Evolutionary conservation across 169 alveolate species (phyloP).

Genomic region (Plasmodium yoelii): DNA sequence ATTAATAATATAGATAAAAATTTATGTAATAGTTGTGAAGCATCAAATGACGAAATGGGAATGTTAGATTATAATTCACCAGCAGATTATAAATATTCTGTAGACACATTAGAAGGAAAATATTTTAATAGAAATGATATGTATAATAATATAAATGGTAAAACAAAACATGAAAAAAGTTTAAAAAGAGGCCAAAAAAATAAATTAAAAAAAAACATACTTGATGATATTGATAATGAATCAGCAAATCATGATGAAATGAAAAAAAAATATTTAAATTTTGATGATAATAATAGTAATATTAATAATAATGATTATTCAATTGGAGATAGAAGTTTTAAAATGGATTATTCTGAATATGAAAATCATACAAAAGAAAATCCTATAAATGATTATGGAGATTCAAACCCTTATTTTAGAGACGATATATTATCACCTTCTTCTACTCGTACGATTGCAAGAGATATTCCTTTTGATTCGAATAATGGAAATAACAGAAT

Average conservation of each 20-base stretch:
- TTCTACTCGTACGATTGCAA: too few relatives aligned
- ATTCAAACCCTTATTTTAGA: background rate
- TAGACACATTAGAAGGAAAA: too few relatives aligned
- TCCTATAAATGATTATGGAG: conserved; percentile 2
- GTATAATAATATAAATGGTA: background rate
- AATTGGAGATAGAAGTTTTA: conserved; percentile 6
- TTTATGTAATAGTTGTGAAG: too few relatives aligned
- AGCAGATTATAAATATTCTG: too few relatives aligned
- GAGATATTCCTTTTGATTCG: too few relatives aligned
- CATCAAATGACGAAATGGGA: too few relatives aligned
- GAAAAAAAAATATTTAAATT: background rate
- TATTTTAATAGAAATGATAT: too few relatives aligned
- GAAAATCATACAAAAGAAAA: conserved; percentile 10
- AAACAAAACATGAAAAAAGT: background rate
- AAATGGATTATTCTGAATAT: conserved; percentile 10
- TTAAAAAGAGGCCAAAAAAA: too few relatives aligned
- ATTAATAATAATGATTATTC: conserved; percentile 1
- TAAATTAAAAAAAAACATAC: too few relatives aligned
- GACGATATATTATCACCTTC: background rate
- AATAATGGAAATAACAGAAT: too few relatives aligned
- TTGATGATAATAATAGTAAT: background rate
- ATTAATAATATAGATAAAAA: too few relatives aligned
- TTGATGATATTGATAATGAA: background rate
- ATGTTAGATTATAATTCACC: too few relatives aligned
- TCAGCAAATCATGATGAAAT: background rate